Base-by-base conservation (phyloP, 345 rosid species). In the Populus tremula region DNA sequence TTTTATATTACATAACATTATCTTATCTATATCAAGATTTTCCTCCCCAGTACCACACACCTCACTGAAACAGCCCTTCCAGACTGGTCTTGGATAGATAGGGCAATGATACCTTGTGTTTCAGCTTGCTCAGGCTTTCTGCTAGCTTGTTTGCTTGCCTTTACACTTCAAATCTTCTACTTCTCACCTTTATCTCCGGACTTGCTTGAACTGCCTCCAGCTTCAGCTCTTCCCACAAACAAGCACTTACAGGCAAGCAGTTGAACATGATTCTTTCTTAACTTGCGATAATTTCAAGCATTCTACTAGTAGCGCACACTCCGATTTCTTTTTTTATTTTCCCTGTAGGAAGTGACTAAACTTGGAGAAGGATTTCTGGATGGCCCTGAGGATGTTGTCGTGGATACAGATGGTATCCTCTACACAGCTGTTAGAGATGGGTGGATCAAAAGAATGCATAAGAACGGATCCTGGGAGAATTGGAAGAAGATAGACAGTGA, bases 181-280 rank as follows among this genome's bases (percentile, higher is more conserved):
- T 88, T 78, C 81, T 90, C 93, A 2, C 89, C 90, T 1, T 75
- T 88, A 70, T 87, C 88, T 47, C 87, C 87, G 1, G 77, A 79
- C 59, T 21, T 67, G 2, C 88, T 86, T 74, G 18, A 16, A 11
- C 33, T 84, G 31, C 89, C 82, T 2, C 74, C 65, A 3, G 23
- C 80, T 71, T 75, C 67, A 31, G 62, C 21, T 56, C 56, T 77
- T 12, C 80, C 87, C n/a, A n/a, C 87, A 1, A 87, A 86, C 83
- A 82, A 72, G 53, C 25, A 35, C 59, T 78, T 88, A 39, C 89
- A 85, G 88, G 92, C 86, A 77, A 69, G 38, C 3, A 45, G 27
- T 20, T 73, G 16, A 29, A 7, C 7, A 31, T 5, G 31, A 27
- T 43, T 2, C n/a, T 49, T 41, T 61, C 8, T 41, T 3, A 9